phyloP scores from a whole-genome alignment of 2,329 filamentous ascomycete species.

The Tolypocladium ovalisporum region DNA sequence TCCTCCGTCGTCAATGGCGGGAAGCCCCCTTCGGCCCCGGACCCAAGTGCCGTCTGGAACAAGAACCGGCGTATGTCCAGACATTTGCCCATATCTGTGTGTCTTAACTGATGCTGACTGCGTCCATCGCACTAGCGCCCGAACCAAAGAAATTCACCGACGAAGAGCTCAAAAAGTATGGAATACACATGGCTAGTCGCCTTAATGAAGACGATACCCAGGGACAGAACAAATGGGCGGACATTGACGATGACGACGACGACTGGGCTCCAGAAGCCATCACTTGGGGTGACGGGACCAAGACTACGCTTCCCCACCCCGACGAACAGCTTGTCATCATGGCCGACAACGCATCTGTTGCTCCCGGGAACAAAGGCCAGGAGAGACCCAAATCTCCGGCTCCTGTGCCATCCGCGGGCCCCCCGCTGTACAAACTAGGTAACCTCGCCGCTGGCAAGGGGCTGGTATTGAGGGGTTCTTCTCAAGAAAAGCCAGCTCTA shows the following conservation, averaged over 20 bases:
- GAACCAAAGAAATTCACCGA: constrained; percentile 77
- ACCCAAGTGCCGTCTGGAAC: constrained; percentile 74
- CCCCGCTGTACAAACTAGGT: constrained; percentile 31
- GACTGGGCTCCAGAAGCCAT: constrained; percentile 80
- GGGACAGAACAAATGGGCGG: constrained; percentile 77
- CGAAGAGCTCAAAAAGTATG: constrained; percentile 77
- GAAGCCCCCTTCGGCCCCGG: constrained; percentile 51
- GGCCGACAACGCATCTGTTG: constrained; percentile 14
- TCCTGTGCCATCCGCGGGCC: constrained; percentile 21
- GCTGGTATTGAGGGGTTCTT: constrained; percentile 51
- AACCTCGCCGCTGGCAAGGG: constrained; percentile 45
- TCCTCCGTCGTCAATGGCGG: constrained; percentile 40
- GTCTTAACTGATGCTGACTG: constrained; percentile 8
- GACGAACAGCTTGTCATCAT: constrained; percentile 33
- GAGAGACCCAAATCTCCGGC: constrained; percentile 37
- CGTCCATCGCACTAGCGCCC: constrained; percentile 42
- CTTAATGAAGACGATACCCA: constrained; percentile 63
- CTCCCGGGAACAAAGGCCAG: constrained; percentile 9
- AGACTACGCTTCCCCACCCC: constrained; percentile 59
- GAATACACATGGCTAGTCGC: constrained; percentile 74
- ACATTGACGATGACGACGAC: constrained; percentile 81
- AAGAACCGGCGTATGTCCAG: constrained; percentile 67
- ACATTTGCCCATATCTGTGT: not conserved
- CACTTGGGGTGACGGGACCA: constrained; percentile 81
- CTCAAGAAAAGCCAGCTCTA: constrained; percentile 59